These are phyloP conservation scores for Trichoderma breve DNA, from an alignment of 2,329 filamentous ascomycete genomes.

Conservation along the genomic window DNA sequence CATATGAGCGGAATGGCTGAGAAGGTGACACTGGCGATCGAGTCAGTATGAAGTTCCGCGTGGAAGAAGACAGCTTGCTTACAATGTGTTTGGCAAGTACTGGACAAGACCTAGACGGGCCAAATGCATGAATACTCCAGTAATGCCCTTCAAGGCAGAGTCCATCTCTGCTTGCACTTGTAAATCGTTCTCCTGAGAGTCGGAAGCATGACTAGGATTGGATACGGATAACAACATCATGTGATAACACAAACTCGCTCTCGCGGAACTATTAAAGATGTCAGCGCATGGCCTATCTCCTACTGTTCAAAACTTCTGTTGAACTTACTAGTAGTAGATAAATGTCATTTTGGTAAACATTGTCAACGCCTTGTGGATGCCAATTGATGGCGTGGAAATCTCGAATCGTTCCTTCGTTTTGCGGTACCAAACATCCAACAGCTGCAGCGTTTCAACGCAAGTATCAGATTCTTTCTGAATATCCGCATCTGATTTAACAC, in stretches of 20 bases:
- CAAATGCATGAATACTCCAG: neutral
- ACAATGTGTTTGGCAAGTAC: slow-evolving; percentile 18
- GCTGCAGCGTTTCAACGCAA: neutral
- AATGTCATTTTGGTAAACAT: slow-evolving; percentile 14
- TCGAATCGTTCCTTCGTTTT: slow-evolving; percentile 13
- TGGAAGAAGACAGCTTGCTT: neutral
- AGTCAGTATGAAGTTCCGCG: neutral
- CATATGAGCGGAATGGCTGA: slow-evolving; percentile 10
- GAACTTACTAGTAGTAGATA: slow-evolving; percentile 13
- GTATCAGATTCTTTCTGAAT: neutral
- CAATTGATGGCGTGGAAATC: neutral
- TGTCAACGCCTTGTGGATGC: slow-evolving; percentile 6
- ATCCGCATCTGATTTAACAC: neutral
- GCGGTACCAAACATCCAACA: slow-evolving; percentile 5
- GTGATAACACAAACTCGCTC: slow-evolving; percentile 11
- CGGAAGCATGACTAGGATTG: neutral
- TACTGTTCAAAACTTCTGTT: neutral
- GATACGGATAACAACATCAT: slow-evolving; percentile 12
- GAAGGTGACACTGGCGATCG: neutral
- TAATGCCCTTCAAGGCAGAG: slow-evolving; percentile 1
- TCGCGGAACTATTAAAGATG: neutral
- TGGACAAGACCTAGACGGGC: slow-evolving; percentile 3
- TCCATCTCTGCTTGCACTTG: slow-evolving; percentile 14
- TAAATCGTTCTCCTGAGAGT: neutral
- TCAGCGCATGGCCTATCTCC: neutral